These are phyloP conservation scores for Vinca minor DNA, from an alignment of 257 asterid genomes.

Conservation along the genomic window DNA sequence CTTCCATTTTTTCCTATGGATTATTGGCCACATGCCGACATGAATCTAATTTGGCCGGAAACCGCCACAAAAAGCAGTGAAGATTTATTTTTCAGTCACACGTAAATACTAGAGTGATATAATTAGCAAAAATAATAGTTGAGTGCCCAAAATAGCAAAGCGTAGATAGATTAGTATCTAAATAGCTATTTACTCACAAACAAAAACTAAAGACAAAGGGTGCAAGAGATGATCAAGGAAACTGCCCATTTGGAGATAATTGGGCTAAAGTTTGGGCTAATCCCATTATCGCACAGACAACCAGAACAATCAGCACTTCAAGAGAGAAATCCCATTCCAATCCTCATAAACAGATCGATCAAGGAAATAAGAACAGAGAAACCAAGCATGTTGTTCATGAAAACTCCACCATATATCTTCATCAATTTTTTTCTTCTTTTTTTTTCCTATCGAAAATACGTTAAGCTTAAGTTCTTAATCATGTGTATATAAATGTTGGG, in stretches of 20 bases:
- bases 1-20: no score
- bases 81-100: no score
- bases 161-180: no score
- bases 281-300: conserved; percentile 38
- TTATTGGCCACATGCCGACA: no score
- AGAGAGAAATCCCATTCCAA: conserved; percentile 36
- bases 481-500: no score
- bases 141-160: no score
- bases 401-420: conserved; percentile 51
- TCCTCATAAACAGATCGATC: conserved; percentile 33
- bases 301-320: conserved; percentile 34
- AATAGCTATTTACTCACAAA: no score
- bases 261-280: conserved; percentile 27
- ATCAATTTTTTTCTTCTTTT: no score
- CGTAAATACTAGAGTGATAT: no score
- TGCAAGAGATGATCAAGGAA: conserved; percentile 31
- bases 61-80: no score
- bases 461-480: not conserved
- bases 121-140: no score
- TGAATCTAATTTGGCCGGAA: no score
- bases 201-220: conserved; percentile 42
- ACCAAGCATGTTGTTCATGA: conserved; percentile 51
- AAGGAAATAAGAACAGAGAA: conserved; percentile 38
- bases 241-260: conserved; percentile 40
- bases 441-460: not conserved